Evolutionary conservation across 176 grass and related monocot genomes (phyloP).

Genomic region (Stipa capillata): DNA sequence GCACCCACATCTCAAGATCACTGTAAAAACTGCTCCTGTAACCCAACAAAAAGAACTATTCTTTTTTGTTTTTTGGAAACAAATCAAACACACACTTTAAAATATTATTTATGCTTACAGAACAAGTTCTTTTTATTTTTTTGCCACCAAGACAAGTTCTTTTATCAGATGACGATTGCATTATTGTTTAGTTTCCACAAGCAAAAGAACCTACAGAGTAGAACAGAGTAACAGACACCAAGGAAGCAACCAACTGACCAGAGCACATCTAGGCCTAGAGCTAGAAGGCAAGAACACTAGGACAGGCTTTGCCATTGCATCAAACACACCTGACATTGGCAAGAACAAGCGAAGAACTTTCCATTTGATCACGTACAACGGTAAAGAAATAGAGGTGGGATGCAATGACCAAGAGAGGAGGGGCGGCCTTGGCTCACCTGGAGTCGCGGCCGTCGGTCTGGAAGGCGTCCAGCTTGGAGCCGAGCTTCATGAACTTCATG

Average conservation of each 20-base stretch:
- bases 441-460: constrained; percentile 44
- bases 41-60: neutral
- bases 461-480: constrained; percentile 79
- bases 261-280: neutral
- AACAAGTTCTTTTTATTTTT: neutral
- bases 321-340: neutral
- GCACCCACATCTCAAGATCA: constrained; percentile 16
- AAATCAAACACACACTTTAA: neutral
- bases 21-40: neutral
- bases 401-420: neutral
- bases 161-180: neutral
- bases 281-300: neutral
- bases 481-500: constrained; percentile 94
- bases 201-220: neutral
- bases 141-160: too few species aligned
- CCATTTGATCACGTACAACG: neutral
- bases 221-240: neutral
- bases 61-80: neutral
- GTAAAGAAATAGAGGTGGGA: neutral
- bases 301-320: neutral
- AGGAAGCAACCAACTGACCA: neutral
- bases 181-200: neutral
- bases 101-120: neutral
- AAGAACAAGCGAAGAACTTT: neutral
- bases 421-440: constrained; percentile 19